Conservation (phyloP, 225 moss, liverwort and hornwort species). For the Pseudoscleropodium purum region DNA sequence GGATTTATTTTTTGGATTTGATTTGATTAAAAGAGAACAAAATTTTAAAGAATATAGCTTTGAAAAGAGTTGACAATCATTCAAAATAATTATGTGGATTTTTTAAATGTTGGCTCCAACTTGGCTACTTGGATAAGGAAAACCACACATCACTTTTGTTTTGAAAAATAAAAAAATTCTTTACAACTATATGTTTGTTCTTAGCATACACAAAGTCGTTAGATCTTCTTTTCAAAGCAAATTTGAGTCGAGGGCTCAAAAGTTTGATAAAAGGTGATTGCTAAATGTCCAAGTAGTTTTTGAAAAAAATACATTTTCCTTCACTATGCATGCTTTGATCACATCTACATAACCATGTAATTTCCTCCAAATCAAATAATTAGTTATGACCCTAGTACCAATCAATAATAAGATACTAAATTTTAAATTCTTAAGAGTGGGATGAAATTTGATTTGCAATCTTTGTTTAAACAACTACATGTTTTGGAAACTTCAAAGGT, state of each 20-base stretch:
- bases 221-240: background rate
- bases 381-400: too few species aligned
- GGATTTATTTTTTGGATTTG: too few species aligned
- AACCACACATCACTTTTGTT: background rate
- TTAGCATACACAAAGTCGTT: background rate
- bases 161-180: background rate
- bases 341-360: background rate
- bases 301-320: background rate
- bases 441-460: background rate
- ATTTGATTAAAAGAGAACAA: too few species aligned
- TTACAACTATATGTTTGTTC: too few species aligned
- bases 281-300: background rate
- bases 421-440: too few species aligned
- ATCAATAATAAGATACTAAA: background rate
- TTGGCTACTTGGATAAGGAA: too few species aligned
- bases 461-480: background rate
- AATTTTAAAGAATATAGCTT: too few species aligned
- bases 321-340: background rate
- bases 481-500: background rate
- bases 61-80: too few species aligned
- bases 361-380: accelerated
- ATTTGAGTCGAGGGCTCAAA: background rate
- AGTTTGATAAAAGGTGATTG: background rate
- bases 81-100: too few species aligned
- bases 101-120: too few species aligned